Evolutionary conservation across 305 asterid species (phyloP), one percentile per base, ranked within the genome.

Genomic region (Solanum chacoense): DNA sequence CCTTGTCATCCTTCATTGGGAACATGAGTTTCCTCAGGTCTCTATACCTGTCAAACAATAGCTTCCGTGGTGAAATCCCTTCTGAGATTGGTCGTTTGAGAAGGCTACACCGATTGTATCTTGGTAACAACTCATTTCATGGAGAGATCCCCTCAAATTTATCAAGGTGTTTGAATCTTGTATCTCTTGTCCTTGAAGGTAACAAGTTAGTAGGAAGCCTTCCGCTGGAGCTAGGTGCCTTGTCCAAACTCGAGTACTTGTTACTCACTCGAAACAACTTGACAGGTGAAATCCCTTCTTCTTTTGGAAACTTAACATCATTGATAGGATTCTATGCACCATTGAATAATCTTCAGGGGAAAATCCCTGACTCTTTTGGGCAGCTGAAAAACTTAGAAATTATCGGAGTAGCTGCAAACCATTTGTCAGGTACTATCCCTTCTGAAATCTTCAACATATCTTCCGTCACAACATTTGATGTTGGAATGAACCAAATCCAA

Each of bases 251-350:
- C 72, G 63, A 86, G 80, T 10, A 37, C 59, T 63, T 90, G 14
- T 35, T 77, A 1, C 69, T 80, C 55, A 24, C 73, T n/a, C 86
- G 63, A 20, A 91, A 91, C 88, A 91, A 11, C 26, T 45, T 91
- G 67, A 89, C 87, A 20, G 92, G 92, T 75, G 65, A 16, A 40
- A 87, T 89, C 79, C 92, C 92, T 77, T 34, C 87, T 83, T 69
- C 87, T 31, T 84, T 84, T 69, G 92, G 92, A 24, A 89, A 91
- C 88, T 59, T 87, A 76, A 74, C 92, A 13, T 89, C 91, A 26
- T 88, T 90, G 14, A 28, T 6, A 11, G 84, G 67, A 35, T 72
- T 90, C n/a, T 85, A 32, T 18, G 87, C 80, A 28, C 87, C 55
- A 73, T 77, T 76, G 40, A 91, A 91, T 71, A 73, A 24, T 87